These are phyloP conservation scores for Zymoseptoria ardabiliae DNA, from an alignment of 2,329 filamentous ascomycete genomes.

Conservation along the genomic window DNA sequence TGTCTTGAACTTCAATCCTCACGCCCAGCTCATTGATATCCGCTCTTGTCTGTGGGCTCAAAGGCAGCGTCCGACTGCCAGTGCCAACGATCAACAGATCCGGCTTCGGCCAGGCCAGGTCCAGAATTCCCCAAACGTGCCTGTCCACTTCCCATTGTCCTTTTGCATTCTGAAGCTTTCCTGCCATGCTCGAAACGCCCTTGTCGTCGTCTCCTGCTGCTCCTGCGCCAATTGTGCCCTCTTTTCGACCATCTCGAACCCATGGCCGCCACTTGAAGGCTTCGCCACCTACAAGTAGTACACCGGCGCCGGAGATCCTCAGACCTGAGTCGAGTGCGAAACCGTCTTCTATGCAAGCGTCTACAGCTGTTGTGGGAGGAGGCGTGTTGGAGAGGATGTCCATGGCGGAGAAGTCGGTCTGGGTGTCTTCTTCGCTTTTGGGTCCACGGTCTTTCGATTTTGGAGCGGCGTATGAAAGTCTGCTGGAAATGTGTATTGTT, in stretches of 20 bases:
- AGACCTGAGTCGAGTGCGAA: conserved; percentile 81
- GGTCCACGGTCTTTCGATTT: conserved; percentile 53
- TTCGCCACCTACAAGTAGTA: conserved; percentile 77
- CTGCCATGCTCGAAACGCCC: conserved; percentile 30
- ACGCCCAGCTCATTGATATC: conserved; percentile 73
- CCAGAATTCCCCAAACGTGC: conserved; percentile 66
- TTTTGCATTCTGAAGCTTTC: conserved; percentile 60
- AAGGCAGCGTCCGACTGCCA: conserved; percentile 64
- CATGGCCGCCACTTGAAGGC: conserved; percentile 86
- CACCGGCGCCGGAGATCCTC: conserved; percentile 60
- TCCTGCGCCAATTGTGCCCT: conserved; percentile 33
- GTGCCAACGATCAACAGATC: conserved; percentile 87
- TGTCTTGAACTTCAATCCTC: conserved; percentile 81
- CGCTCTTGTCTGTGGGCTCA: conserved; percentile 66
- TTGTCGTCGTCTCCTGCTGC: conserved; percentile 28
- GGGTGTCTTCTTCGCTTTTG: conserved; percentile 53
- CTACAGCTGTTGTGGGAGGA: conserved; percentile 71
- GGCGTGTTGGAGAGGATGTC: conserved; percentile 73
- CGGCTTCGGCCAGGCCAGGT: conserved; percentile 81
- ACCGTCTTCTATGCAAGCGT: conserved; percentile 72
- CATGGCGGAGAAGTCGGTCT: conserved; percentile 65
- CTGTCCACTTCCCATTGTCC: conserved; percentile 72
- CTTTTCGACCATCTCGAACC: conserved; percentile 40
- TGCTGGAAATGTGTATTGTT: background rate
- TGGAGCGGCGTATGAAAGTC: conserved; percentile 27